Evolutionary conservation across 75 land plant species (phyloP).

Genomic region (Cupressus sempervirens): DNA sequence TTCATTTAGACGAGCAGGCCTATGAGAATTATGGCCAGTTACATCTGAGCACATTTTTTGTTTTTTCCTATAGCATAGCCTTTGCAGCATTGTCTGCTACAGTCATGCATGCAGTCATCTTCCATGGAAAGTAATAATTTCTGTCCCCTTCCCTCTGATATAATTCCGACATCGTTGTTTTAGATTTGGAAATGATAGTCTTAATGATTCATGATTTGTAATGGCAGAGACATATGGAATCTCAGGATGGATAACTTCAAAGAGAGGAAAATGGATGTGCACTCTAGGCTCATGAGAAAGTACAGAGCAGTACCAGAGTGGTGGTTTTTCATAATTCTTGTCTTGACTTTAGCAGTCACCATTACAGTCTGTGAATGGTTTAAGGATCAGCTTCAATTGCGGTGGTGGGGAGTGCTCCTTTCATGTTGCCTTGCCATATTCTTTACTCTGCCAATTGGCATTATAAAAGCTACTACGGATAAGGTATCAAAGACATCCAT

Average conservation of each 20-base stretch:
- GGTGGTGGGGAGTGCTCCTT: conserved; percentile 20
- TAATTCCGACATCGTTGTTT: conserved; percentile 14
- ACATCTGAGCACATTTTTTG: conserved; percentile 67
- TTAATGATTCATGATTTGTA: neutral
- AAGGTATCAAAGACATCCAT: conserved; percentile 9
- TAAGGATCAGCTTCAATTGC: conserved; percentile 29
- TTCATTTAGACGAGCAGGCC: conserved; percentile 43
- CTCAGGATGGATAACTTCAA: conserved; percentile 11
- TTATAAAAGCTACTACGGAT: conserved; percentile 36
- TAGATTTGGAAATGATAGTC: neutral
- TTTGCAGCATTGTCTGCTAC: conserved; percentile 74
- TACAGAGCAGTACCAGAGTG: conserved; percentile 27
- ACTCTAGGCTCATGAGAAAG: conserved; percentile 30
- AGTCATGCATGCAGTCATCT: conserved; percentile 59
- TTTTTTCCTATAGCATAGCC: conserved; percentile 59
- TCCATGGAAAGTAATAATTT: conserved; percentile 49
- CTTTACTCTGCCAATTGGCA: conserved; percentile 38
- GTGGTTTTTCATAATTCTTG: conserved; percentile 19
- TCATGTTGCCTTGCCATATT: conserved; percentile 13
- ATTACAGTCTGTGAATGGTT: conserved; percentile 18
- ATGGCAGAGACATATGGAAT: neutral
- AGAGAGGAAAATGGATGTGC: conserved; percentile 23
- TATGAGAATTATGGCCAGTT: conserved; percentile 43
- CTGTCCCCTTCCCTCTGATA: neutral
- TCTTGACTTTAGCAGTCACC: conserved; percentile 8